Base-by-base conservation (phyloP, 768 basidiomycete species). In the Boletus insuetus region DNA sequence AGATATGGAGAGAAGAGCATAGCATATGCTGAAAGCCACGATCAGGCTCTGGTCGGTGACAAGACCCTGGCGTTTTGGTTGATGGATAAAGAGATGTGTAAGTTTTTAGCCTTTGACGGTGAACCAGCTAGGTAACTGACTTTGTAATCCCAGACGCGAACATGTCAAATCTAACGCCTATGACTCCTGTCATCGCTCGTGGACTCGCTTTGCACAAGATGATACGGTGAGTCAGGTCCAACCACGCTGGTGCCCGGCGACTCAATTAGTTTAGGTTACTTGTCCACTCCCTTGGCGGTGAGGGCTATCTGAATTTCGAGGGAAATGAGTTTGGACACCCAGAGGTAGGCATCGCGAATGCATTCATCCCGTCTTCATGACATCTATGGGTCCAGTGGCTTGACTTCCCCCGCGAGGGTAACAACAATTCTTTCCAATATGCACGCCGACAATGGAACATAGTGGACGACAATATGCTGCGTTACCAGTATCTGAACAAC, bases 61-160 rank as follows among this genome's bases (percentile, higher is more conserved):
- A 99, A 99, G 78, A 98, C 96, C 3, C 66, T 99, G 43, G 97
- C 97, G 4, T 99, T 99, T 74, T 99, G 97, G 97, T 74, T 98
- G 54, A 99, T 99, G 97, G 97, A 99, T 73, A 96, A 96, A 74
- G 97, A 98, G 73, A 99, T 99, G 97, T 98, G 95, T 94, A 79
- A 63, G 84, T 77, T 34, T 19, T 1, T 45, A 20, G 9, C 51
- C 20, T 24, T 26, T 34, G 38, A 37, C 1, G 37, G 6, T 45
- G 20, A 31, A 37, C 40, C 20, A 22, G 31, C 31, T 22, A 17
- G 6, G 20, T 39, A 13, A 40, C 22, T 26, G 51, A 45, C 39
- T 29, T 49, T 45, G 56, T 43, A 58, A 43, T 46, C 11, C 35
- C 51, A 94, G 92, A 96, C 71, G 93, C 93, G 4, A 81, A 95